A percentile compares a stretch with the other conserved stretches of the same genome.
These are phyloP conservation scores for Beauveria pseudobassiana DNA, from an alignment of 2,329 filamentous ascomycete species.

Conservation along the genomic window DNA sequence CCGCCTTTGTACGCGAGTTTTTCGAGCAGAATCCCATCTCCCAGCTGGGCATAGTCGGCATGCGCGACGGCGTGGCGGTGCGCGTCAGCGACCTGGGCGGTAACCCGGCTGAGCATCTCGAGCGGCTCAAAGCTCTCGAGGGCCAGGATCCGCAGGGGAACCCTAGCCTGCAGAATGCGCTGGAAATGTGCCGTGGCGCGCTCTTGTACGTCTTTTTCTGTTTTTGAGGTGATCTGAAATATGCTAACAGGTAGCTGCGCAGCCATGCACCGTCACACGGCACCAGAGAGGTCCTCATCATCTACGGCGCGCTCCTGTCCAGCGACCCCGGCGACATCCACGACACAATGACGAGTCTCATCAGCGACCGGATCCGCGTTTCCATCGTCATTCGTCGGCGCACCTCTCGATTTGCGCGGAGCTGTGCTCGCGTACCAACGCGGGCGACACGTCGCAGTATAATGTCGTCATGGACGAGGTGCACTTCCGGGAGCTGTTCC, in stretches of 20 bases:
- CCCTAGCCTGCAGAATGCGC: constrained; percentile 82
- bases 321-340: constrained; percentile 94
- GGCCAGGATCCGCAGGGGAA: constrained; percentile 63
- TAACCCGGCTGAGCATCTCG: constrained; percentile 82
- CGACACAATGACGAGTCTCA: constrained; percentile 72
- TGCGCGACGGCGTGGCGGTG: constrained; percentile 85
- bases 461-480: constrained; percentile 68
- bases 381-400: constrained; percentile 79
- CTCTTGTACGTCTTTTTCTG: constrained; percentile 55
- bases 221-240: not conserved
- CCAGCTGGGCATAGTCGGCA: constrained; percentile 84
- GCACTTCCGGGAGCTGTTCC: constrained; percentile 82
- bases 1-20: constrained; percentile 85
- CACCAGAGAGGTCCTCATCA: constrained; percentile 83
- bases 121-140: constrained; percentile 61
- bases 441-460: constrained; percentile 68
- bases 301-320: constrained; percentile 84
- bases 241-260: constrained; percentile 14
- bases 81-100: constrained; percentile 84
- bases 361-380: constrained; percentile 77
- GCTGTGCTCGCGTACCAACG: constrained; percentile 81
- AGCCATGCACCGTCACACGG: constrained; percentile 89
- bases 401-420: constrained; percentile 90
- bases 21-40: constrained; percentile 99
- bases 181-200: constrained; percentile 89